A percentile compares a stretch with the other conserved stretches of the same genome.
These are phyloP conservation scores for Leccinum cinnamomeum DNA, from an alignment of 1,284 basidiomycete genomes.

Conservation along the genomic window DNA sequence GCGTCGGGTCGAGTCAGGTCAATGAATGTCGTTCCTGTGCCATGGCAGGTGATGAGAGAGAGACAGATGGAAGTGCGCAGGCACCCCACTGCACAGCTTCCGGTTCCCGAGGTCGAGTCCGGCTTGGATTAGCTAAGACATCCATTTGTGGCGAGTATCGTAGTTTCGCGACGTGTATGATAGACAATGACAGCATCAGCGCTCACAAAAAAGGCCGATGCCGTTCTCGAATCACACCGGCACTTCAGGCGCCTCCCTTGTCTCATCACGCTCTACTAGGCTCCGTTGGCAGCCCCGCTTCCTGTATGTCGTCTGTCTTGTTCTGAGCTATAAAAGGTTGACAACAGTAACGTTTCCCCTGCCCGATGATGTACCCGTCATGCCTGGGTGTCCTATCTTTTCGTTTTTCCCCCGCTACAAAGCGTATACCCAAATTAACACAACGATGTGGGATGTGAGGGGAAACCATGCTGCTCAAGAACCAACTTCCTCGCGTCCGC, in stretches of 20 bases:
- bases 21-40: background rate
- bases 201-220: conserved; percentile 33
- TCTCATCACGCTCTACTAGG: conserved; percentile 29
- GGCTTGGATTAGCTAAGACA: conserved; percentile 19
- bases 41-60: background rate
- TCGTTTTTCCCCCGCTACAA: conserved; percentile 37
- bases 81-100: background rate
- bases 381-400: conserved; percentile 28
- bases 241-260: conserved; percentile 13
- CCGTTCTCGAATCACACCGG: conserved; percentile 24
- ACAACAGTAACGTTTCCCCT: background rate
- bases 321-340: conserved; percentile 29
- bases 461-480: conserved; percentile 19
- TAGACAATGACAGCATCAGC: conserved; percentile 14
- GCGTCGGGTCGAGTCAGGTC: background rate
- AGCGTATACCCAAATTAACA: conserved; percentile 34
- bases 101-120: background rate
- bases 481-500: conserved; percentile 16
- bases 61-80: background rate
- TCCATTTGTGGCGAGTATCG: conserved; percentile 22
- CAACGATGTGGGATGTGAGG: conserved; percentile 32
- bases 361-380: conserved; percentile 18
- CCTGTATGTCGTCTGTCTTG: conserved; percentile 17
- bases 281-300: conserved; percentile 20
- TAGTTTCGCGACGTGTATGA: conserved; percentile 5